Evolutionary conservation across 1,139 yeast genomes (phyloP).

Genomic region (Lodderomyces orthopsilosis): DNA sequence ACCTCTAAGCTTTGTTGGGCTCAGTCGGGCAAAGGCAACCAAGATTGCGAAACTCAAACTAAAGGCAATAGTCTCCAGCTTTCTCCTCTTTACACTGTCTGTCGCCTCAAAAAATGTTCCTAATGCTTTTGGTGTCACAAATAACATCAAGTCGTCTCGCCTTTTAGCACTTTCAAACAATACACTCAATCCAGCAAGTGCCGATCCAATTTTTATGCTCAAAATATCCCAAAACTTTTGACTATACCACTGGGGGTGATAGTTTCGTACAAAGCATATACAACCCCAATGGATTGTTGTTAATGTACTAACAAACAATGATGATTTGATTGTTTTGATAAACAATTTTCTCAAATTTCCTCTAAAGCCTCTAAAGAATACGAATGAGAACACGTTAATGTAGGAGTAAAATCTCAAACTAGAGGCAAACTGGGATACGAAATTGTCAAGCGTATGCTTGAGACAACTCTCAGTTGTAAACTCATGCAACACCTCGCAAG

Average conservation of each 20-base stretch:
- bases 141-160: constrained; percentile 40
- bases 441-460: constrained; percentile 34
- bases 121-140: constrained; percentile 39
- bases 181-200: constrained; percentile 35
- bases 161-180: constrained; percentile 32
- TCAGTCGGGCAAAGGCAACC: constrained; percentile 20
- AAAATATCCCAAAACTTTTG: constrained; percentile 24
- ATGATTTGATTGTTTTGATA: constrained; percentile 26
- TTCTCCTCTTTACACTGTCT: constrained; percentile 18
- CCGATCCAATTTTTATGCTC: constrained; percentile 33
- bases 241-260: constrained; percentile 20
- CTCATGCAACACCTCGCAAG: constrained; percentile 36
- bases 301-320: constrained; percentile 36
- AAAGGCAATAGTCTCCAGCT: constrained; percentile 24
- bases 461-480: constrained; percentile 33
- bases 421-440: constrained; percentile 30
- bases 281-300: constrained; percentile 38
- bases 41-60: constrained; percentile 33
- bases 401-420: constrained; percentile 29
- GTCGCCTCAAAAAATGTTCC: constrained; percentile 28
- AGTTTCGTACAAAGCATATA: constrained; percentile 34
- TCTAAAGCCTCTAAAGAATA: constrained; percentile 15
- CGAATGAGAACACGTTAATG: constrained; percentile 17
- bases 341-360: constrained; percentile 12
- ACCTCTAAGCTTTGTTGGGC: constrained; percentile 24